phyloP scores from a whole-genome alignment of 495 filamentous ascomycete species.

The Aspergillus sclerotioniger region DNA sequence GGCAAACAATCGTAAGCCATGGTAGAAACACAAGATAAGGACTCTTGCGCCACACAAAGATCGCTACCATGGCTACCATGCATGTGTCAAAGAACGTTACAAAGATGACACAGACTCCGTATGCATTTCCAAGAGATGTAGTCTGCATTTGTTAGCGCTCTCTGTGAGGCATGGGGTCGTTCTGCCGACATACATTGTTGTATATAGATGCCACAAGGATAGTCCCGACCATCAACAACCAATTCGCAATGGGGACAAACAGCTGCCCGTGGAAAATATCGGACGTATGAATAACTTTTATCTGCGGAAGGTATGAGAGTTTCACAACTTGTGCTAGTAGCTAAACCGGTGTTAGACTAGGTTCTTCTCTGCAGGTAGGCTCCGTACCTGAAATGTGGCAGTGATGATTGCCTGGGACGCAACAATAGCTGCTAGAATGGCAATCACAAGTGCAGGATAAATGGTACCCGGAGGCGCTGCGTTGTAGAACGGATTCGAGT shows the following conservation, averaged over 20 bases:
- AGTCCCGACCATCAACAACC: constrained; percentile 71
- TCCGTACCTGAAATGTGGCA: constrained; percentile 55
- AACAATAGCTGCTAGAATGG: constrained; percentile 68
- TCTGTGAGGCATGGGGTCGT: neutral
- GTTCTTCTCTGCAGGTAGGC: neutral
- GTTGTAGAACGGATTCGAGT: constrained; percentile 72
- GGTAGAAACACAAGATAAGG: constrained; percentile 54
- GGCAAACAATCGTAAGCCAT: constrained; percentile 59
- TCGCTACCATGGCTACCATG: constrained; percentile 64
- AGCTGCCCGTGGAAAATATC: constrained; percentile 66
- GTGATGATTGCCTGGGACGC: constrained; percentile 80
- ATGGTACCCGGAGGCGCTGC: constrained; percentile 63
- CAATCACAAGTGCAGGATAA: constrained; percentile 62
- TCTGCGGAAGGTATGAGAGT: constrained; percentile 70
- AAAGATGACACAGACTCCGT: constrained; percentile 68
- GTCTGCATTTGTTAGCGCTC: constrained; percentile 30
- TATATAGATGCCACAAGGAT: constrained; percentile 71
- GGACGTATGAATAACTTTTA: constrained; percentile 66
- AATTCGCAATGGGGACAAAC: constrained; percentile 70
- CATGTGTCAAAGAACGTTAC: constrained; percentile 73
- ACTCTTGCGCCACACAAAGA: constrained; percentile 65
- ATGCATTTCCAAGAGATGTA: constrained; percentile 47
- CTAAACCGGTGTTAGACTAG: constrained; percentile 27
- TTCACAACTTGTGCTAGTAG: constrained; percentile 72
- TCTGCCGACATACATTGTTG: constrained; percentile 51